These are phyloP conservation scores for Cystobasidiaceae sp. DNA, from an alignment of 1,284 basidiomycete species.

Conservation along the genomic window DNA sequence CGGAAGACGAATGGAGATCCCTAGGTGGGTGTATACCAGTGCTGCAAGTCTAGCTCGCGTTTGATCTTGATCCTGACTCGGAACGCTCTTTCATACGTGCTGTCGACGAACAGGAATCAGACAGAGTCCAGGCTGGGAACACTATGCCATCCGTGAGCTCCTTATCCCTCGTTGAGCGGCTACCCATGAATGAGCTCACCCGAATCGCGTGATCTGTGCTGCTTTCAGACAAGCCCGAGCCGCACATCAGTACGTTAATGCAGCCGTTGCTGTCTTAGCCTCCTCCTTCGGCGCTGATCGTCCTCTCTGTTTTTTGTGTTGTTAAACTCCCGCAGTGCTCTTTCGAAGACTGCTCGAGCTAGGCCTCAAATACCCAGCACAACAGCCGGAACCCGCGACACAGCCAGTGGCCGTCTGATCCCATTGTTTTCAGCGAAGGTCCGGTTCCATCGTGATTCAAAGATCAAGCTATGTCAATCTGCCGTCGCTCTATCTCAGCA, in stretches of 20 bases:
- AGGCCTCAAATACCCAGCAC: constrained; percentile 21
- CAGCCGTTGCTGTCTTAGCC: no score
- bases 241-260: constrained; percentile 13
- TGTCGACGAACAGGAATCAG: background rate
- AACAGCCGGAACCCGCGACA: no score
- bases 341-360: constrained; percentile 22
- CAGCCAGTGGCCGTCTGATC: no score
- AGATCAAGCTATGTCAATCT: no score
- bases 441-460: no score
- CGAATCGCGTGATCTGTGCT: background rate
- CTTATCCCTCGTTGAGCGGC: background rate
- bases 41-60: background rate
- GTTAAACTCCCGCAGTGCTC: constrained; percentile 4
- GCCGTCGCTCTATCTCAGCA: no score
- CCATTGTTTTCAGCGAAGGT: no score
- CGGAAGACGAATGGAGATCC: constrained; percentile 86
- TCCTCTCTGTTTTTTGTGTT: no score
- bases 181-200: background rate
- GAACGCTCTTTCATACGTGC: background rate
- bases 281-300: no score
- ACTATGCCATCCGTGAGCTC: constrained; percentile 81
- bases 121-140: constrained; percentile 75
- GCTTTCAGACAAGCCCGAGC: constrained; percentile 30
- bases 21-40: constrained; percentile 93
- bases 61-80: background rate